Percentiles rank a stretch among this genome's conserved stretches.
Evolutionary conservation across 345 rosid species (phyloP).

Genomic region (Populus pruinosa): DNA sequence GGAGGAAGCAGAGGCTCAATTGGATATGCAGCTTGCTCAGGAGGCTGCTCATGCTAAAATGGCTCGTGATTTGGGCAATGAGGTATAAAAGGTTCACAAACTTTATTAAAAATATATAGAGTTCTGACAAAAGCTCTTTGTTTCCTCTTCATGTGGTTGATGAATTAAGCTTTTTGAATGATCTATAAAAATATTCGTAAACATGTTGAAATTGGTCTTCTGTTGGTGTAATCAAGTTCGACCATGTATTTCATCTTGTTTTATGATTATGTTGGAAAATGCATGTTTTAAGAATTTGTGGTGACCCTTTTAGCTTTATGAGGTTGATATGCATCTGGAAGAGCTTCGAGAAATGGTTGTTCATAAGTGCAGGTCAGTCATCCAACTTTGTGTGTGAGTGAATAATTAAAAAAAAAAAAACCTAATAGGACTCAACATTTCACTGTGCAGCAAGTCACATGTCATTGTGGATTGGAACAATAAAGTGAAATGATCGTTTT

Average conservation of each 20-base stretch:
- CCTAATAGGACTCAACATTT: too few relatives aligned
- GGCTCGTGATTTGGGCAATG: constrained; percentile 67
- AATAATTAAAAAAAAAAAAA: not conserved
- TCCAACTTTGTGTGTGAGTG: not conserved
- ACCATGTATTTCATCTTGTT: not conserved
- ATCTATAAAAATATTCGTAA: not conserved
- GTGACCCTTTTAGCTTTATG: constrained; percentile 53
- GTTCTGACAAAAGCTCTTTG: not conserved
- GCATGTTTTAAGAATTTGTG: constrained; percentile 7
- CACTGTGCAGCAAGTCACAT: too few relatives aligned
- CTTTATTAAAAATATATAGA: not conserved
- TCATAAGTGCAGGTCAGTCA: constrained; percentile 72
- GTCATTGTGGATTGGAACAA: too few relatives aligned
- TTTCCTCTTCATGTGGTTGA: not conserved
- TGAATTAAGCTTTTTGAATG: not conserved
- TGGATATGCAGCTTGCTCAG: constrained; percentile 75
- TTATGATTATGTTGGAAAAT: not conserved
- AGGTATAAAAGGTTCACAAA: constrained; percentile 36
- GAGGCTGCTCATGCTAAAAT: constrained; percentile 82
- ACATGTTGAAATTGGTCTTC: not conserved
- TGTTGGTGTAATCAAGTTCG: not conserved
- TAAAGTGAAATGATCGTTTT: too few relatives aligned
- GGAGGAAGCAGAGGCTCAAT: constrained; percentile 71
- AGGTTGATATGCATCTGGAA: constrained; percentile 63
- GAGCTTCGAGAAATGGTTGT: constrained; percentile 68